Evolutionary conservation across 1,139 yeast genomes (phyloP), one percentile per base, ranked within the genome.

Genomic region (Diutina catenulata): DNA sequence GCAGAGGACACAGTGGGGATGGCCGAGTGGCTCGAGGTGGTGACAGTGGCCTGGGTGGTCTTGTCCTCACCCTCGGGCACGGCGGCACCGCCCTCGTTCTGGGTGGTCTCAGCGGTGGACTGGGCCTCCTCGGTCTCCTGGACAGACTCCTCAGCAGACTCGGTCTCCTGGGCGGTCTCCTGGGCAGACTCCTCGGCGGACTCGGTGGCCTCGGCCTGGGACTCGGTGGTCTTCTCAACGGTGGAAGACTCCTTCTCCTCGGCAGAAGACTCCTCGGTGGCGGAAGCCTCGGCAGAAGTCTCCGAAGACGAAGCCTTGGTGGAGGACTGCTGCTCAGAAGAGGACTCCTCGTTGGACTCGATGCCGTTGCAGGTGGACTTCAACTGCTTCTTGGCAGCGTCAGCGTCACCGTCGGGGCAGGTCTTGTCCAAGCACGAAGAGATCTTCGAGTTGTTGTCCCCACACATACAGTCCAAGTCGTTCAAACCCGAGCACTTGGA

Each of bases 401-500:
- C 73, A 33, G 77, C 64, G 40, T 65, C 60, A 45, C 69, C 79
- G 47, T 63, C 56, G 45, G 93, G 91, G 65, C 95, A 84, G 43
- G 64, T 68, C 42, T 63, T 53, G 41, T 69, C 60, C 60, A 84
- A 67, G 64, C 94, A 83, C 40, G 60, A 46, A 53, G 75, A 60
- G 49, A 82, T 61, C 29, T 69, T 62, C 41, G 58, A 43, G 43
- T 67, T 60, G 47, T 78, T 72, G 40, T 61, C 60, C 33, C 69
- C 59, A 60, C 91, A 80, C 49, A 81, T 62, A 66, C 94, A 83
- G 39, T 59, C 49, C 46, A 81, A 64, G 53, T 78, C 76, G 54
- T 70, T 71, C 56, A 83, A 62, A 41, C 76, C 65, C 42, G 62
- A 49, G 58, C 88, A 79, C 37, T 63, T 51, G 38, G 75, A 60